These are phyloP conservation scores for Strobilomyces dryophilus DNA, from an alignment of 768 basidiomycete species.

Conservation along the genomic window DNA sequence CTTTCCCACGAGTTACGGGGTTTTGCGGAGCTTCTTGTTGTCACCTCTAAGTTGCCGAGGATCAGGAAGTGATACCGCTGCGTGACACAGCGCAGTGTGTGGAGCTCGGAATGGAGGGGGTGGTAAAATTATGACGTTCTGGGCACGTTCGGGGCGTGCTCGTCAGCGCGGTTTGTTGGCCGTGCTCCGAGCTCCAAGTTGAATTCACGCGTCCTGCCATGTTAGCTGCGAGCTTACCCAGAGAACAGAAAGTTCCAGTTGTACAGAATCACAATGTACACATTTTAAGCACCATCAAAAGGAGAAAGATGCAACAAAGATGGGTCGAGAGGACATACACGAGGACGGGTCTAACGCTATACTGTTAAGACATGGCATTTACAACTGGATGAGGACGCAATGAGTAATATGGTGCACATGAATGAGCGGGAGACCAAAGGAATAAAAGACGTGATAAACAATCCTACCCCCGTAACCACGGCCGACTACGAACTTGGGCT, in stretches of 20 bases:
- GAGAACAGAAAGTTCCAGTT: neutral
- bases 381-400: neutral
- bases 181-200: too few relatives aligned
- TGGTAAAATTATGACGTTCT: neutral
- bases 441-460: slow-evolving; percentile 16
- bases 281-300: neutral
- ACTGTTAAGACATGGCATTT: neutral
- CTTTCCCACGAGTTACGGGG: too few relatives aligned
- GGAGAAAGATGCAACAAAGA: neutral
- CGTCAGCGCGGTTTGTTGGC: neutral
- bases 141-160: neutral
- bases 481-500: slow-evolving; percentile 12
- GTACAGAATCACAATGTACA: neutral
- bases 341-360: slow-evolving; percentile 5
- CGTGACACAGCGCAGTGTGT: neutral
- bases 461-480: neutral
- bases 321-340: neutral
- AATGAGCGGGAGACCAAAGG: slow-evolving; percentile 12
- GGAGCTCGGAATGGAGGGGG: neutral
- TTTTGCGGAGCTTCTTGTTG: neutral
- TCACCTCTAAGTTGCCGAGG: neutral
- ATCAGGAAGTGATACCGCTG: neutral
- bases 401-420: slow-evolving; percentile 16
- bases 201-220: too few relatives aligned
- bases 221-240: neutral